Evolutionary conservation across 2,329 filamentous ascomycete species (phyloP), one percentile per base, ranked within the genome.

Genomic region (Paecilomyces sp.): DNA sequence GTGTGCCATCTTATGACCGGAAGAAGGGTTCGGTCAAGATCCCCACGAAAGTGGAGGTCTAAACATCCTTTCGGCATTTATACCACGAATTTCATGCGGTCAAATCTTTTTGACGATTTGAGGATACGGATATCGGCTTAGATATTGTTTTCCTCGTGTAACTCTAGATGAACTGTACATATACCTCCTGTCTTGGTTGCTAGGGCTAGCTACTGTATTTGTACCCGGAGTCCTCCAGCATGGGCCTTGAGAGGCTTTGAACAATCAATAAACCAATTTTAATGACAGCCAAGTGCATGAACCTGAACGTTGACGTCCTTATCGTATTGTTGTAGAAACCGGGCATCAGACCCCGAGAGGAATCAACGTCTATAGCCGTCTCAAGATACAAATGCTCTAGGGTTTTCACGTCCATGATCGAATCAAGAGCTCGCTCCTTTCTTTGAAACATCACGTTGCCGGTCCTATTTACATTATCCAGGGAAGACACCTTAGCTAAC

Each of bases 21-120:
- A 87, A 87, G 79, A 83, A 82, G 73, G 85, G 85, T 25, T 75
- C 80, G 63, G 76, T 86, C 66, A 88, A 88, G 78, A 86, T 88
- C 62, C 85, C 85, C 12, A 85, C 80, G 24, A 80, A 77, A 63
- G 84, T 87, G 55, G 80, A 83, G 64, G 77, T 77, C 53, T 79
- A 72, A 67, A 18, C 41, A 3, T 15, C 36, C 15, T 47, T 8
- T 47, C 7, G 15, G 41, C 31, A 24, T 51, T 12, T 41, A 47
- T 53, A n/a, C 33, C 53, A 56, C 36, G 18, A 25, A 28, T 50
- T 18, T 24, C 51, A 41, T 53, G 54, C 57, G 36, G 30, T 28
- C 25, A 53, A 53, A 30, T 25, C 18, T 41, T 25, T 22, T 56
- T 28, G 25, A 56, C 55, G 22, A 41, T 31, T 47, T 47, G 41